A percentile compares a stretch with the other conserved stretches of the same genome.
Evolutionary conservation across 2,329 filamentous ascomycete species (phyloP).

Genomic region (Colletotrichum tofieldiae): DNA sequence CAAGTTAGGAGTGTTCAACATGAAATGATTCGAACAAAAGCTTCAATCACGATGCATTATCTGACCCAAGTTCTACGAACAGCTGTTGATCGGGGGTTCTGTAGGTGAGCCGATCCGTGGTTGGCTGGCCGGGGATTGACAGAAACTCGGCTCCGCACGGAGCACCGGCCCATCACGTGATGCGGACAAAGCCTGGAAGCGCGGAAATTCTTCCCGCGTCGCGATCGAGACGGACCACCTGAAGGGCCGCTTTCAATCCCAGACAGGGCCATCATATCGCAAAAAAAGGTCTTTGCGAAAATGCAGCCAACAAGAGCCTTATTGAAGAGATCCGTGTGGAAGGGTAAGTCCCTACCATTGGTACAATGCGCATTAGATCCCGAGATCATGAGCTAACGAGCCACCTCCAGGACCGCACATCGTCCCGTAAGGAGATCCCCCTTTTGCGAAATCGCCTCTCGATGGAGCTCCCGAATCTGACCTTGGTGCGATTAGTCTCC

Average conservation of each 20-base stretch:
- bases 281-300: conserved; percentile 45
- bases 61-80: not conserved
- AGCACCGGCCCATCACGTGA: conserved; percentile 31
- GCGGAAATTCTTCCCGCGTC: conserved; percentile 40
- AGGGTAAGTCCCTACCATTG: conserved; percentile 71
- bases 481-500: conserved; percentile 62
- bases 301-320: conserved; percentile 81
- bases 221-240: not conserved
- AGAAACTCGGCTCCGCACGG: conserved; percentile 11
- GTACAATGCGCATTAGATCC: not conserved
- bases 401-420: conserved; percentile 63
- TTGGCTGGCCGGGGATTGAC: not conserved
- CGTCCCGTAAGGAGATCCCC: conserved; percentile 63
- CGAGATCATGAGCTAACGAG: not conserved
- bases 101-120: not conserved
- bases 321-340: conserved; percentile 87
- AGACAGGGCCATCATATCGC: conserved; percentile 18
- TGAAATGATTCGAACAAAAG: not conserved
- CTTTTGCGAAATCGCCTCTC: conserved; percentile 7
- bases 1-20: not conserved
- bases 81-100: not conserved
- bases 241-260: conserved; percentile 18
- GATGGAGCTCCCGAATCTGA: conserved; percentile 47
- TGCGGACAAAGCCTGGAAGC: conserved; percentile 29
- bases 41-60: not conserved